Conservation (phyloP, 768 basidiomycete species). For the Lyophyllum decastes region DNA sequence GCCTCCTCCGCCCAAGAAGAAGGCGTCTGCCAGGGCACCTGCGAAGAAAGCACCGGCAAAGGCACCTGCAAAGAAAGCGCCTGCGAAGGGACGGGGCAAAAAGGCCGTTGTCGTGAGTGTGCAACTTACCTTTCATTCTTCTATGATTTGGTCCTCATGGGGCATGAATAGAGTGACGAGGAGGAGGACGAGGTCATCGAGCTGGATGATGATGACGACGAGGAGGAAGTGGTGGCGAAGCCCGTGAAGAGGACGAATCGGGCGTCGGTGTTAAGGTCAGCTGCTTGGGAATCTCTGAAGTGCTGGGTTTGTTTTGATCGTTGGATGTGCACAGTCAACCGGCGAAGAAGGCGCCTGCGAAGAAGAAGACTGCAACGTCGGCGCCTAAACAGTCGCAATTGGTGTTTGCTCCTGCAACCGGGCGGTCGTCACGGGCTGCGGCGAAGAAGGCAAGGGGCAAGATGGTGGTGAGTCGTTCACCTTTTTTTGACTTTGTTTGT, state of each 20-base stretch:
- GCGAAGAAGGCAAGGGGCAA: conserved; percentile 68
- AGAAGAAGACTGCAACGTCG: conserved; percentile 54
- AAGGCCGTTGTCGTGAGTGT: conserved; percentile 41
- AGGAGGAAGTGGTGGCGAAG: conserved; percentile 50
- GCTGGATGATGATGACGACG: conserved; percentile 54
- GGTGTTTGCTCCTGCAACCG: conserved; percentile 60
- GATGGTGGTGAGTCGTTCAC: conserved; percentile 46
- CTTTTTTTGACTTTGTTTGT: neutral
- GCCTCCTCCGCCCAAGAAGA: conserved; percentile 44
- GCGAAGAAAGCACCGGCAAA: conserved; percentile 34
- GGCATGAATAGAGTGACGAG: conserved; percentile 37
- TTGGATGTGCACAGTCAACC: conserved; percentile 29
- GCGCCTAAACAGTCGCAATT: conserved; percentile 57
- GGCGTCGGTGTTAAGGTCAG: conserved; percentile 65
- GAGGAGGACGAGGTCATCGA: conserved; percentile 58
- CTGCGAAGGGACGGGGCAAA: conserved; percentile 55
- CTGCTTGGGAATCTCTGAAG: neutral
- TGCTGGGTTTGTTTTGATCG: neutral
- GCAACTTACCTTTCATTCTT: neutral
- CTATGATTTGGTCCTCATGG: conserved; percentile 1
- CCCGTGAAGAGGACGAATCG: conserved; percentile 60
- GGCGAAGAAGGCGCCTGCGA: conserved; percentile 43
- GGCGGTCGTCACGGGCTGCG: conserved; percentile 63
- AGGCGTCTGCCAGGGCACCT: conserved; percentile 27
- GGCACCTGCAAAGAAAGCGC: conserved; percentile 43